Conservation (phyloP, 176 grass and related monocot genomes). For the Zizania latifolia region DNA sequence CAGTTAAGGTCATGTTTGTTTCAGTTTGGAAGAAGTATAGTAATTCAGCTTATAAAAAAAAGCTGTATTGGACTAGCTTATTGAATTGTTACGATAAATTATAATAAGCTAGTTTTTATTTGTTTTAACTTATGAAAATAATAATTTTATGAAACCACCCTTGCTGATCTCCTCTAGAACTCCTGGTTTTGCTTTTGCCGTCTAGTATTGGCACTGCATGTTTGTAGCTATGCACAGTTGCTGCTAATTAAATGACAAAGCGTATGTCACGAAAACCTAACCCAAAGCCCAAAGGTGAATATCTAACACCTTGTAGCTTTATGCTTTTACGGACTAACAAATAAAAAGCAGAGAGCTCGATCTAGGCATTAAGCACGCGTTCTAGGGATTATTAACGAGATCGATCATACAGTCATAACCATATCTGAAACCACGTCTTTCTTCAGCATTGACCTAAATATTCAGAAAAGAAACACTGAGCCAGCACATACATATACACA, state of each 20-base stretch:
- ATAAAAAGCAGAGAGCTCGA: not conserved
- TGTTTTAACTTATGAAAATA: too few species aligned
- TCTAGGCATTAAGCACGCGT: not conserved
- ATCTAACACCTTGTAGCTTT: not conserved
- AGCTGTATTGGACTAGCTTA: too few species aligned
- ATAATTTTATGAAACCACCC: too few species aligned
- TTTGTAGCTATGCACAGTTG: not conserved
- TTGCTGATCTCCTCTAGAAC: too few species aligned
- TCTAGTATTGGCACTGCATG: not conserved
- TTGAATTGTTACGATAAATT: too few species aligned
- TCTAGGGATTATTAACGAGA: not conserved
- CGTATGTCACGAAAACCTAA: not conserved
- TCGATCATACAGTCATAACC: too few species aligned
- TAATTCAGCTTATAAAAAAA: too few species aligned
- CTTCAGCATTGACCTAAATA: not conserved
- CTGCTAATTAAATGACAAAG: not conserved
- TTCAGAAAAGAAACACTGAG: conserved; percentile 8
- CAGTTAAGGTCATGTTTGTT: too few species aligned
- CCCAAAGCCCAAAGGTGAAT: too few species aligned
- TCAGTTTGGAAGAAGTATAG: too few species aligned
- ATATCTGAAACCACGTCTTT: not conserved
- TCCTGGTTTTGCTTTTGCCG: too few species aligned
- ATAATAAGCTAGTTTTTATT: too few species aligned
- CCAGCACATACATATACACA: conserved; percentile 1
- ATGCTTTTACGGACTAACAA: not conserved